Conservation (phyloP, 2,329 filamentous ascomycete genomes). For the Epichloe uncinata region DNA sequence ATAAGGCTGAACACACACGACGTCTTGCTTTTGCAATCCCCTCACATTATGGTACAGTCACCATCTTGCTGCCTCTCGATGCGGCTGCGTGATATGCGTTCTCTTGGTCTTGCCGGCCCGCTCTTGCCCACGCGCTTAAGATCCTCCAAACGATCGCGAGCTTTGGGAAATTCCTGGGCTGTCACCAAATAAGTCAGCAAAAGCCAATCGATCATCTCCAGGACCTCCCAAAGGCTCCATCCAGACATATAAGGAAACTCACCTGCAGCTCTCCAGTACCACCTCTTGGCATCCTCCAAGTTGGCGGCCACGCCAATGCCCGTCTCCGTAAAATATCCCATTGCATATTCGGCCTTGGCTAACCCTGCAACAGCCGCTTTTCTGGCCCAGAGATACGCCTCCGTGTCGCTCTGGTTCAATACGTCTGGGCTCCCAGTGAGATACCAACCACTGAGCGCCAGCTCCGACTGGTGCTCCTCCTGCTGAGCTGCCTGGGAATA, state of each 20-base stretch:
- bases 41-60: constrained; percentile 75
- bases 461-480: constrained; percentile 85
- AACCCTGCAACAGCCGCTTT: constrained; percentile 82
- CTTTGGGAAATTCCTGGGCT: constrained; percentile 94
- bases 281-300: constrained; percentile 88
- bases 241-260: constrained; percentile 10
- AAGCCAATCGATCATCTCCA: neutral
- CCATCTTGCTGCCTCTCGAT: constrained; percentile 77
- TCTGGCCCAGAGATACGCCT: constrained; percentile 92
- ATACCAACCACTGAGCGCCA: constrained; percentile 84
- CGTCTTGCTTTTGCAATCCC: neutral
- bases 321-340: constrained; percentile 92
- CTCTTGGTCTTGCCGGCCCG: constrained; percentile 52
- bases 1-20: too few species aligned
- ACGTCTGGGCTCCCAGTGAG: constrained; percentile 82
- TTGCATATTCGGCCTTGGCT: constrained; percentile 91
- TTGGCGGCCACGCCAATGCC: constrained; percentile 81
- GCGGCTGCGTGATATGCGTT: constrained; percentile 69
- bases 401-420: constrained; percentile 81
- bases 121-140: constrained; percentile 69
- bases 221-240: too few species aligned
- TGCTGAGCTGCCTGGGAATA: constrained; percentile 85
- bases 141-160: constrained; percentile 82
- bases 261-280: constrained; percentile 97
- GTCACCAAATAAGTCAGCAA: neutral